Evolutionary conservation across 2,329 filamentous ascomycete genomes (phyloP), one percentile per base, ranked within the genome.

Genomic region (Trichoderma breve): DNA sequence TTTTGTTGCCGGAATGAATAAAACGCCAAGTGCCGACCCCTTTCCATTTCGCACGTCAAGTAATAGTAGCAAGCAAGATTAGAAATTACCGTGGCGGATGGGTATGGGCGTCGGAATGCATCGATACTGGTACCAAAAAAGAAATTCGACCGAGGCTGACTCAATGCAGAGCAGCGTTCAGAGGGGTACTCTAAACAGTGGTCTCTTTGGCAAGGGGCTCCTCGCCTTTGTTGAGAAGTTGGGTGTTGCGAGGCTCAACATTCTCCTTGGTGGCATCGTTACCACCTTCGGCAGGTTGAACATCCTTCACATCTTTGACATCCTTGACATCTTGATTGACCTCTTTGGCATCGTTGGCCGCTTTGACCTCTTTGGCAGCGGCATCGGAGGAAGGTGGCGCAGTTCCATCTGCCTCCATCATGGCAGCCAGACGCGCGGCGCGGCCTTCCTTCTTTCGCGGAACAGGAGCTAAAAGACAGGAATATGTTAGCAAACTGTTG

Each of bases 381-480:
- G n/a, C 43, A 51, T 18, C n/a, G 43, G 43, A 21, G 43, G 43
- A 21, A 21, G 61, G 15, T 21, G 55, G 9, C 6, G n/a, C 69
- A 21, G 76, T 74, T 55, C 74, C 81, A 66, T 85, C 83, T 24
- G 80, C 80, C 71, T 85, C 83, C 83, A 86, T 85, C 81, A 87
- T 84, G 34, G 85, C 85, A 12, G 85, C 85, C 26, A 87, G 78
- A 18, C 86, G 83, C 51, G 86, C 86, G n/a, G 86, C 86, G 8
- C 86, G 83, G 39, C 86, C 86, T 79, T 87, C 86, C 75, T 87
- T 87, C 79, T 87, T 87, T 58, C 86, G 82, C 34, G 86, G 86
- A 14, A 87, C 83, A 6, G 86, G 86, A 14, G 86, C 85, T 86
- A 15, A 3, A 43, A 0, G 32, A 68, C 14, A 36, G 11, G 24